Base-by-base conservation (phyloP, 192 early-diverging fungal species). In the Podochytrium sp. region DNA sequence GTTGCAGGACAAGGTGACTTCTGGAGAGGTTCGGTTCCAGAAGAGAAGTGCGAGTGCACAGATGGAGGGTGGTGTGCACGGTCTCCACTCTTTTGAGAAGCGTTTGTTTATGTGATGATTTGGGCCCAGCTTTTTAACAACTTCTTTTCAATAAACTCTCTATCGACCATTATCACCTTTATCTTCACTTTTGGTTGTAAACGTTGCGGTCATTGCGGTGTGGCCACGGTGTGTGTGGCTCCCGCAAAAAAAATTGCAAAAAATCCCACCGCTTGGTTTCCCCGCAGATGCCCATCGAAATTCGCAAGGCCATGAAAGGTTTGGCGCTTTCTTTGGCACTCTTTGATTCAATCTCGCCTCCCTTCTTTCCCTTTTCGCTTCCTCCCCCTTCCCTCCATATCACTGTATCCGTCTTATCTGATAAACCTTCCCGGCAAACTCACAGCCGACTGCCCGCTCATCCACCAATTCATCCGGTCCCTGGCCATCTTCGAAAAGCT, bases 41-140 rank as follows among this genome's bases (percentile, higher is more conserved):
- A 91, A 92, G 75, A 89, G 97, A 72, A 94, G 95, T 42, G 90
- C 95, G 20, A 91, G 92, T 81, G 97, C 96, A 25, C 96, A 98
- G 84, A 76, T 94, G 73, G 97, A 99, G 83, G 97, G 97, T 50
- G 95, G 95, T 78, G 97, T 99, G 51, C 96, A 99, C 80, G 92
- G 90, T 4, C 84, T 97, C 35, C 87, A 91, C 83, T 89, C 87
- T 20, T 95, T 86, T 75, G 94, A 96, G 82, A 94, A 69, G 51
- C 66, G 66, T 35, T 37, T 69, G 33, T 69, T 69, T 29, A 37
- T 35, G 16, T 63, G 35, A 63, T 37, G 47, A 14, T 49, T 49
- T 49, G n/a, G n/a, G n/a, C n/a, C n/a, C n/a, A n/a, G n/a, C n/a
- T n/a, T n/a, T n/a, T n/a, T n/a, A n/a, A n/a, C n/a, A n/a, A n/a